Percentiles rank a stretch among this genome's conserved stretches.
Conservation (phyloP, 2,329 filamentous ascomycete species). For the Xylariomycetidae sp. region DNA sequence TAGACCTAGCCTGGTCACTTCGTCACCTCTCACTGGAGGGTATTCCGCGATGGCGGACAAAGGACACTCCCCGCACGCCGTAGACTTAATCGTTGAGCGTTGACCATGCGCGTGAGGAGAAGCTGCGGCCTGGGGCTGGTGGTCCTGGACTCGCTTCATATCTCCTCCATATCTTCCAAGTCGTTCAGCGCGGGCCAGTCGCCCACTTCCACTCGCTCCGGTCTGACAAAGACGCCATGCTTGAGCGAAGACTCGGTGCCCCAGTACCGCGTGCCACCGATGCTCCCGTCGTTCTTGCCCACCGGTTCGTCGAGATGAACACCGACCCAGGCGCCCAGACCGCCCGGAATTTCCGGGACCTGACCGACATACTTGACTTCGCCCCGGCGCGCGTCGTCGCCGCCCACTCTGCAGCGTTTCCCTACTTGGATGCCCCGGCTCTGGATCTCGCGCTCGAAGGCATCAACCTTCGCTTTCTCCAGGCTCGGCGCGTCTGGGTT, state of each 20-base stretch:
- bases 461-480: conserved; percentile 65
- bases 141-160: no score
- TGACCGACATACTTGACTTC: conserved; percentile 66
- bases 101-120: no score
- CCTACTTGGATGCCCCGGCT: conserved; percentile 61
- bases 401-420: conserved; percentile 58
- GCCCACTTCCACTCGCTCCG: conserved; percentile 71
- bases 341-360: conserved; percentile 65
- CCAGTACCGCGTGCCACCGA: conserved; percentile 65
- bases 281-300: conserved; percentile 75
- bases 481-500: conserved; percentile 74
- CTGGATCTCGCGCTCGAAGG: conserved; percentile 63
- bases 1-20: no score
- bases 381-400: conserved; percentile 64
- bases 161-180: conserved; percentile 73
- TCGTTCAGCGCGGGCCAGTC: conserved; percentile 67
- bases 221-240: conserved; percentile 71
- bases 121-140: no score
- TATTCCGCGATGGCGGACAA: no score
- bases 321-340: conserved; percentile 64
- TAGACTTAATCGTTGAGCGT: no score
- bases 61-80: no score
- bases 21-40: no score
- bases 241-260: conserved; percentile 57
- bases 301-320: conserved; percentile 72